Percentiles rank a stretch among this genome's conserved stretches.
Evolutionary conservation across 1,284 basidiomycete species (phyloP).

Genomic region (Clitocybe nebularis): DNA sequence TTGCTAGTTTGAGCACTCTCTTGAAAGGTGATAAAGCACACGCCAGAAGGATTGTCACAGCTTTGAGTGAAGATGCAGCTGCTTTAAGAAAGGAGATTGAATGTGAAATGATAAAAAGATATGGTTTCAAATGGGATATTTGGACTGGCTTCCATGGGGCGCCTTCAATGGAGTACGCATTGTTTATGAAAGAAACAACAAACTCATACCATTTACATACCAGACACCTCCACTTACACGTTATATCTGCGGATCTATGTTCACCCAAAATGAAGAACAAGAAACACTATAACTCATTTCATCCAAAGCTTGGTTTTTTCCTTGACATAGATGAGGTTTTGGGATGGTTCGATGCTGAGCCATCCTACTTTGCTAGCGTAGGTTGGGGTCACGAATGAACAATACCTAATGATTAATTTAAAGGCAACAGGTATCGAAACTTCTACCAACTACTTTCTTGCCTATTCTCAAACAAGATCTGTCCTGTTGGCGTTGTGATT

Average conservation of each 20-base stretch:
- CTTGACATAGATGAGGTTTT: conserved; percentile 74
- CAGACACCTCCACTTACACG: conserved; percentile 86
- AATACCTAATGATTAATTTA: conserved; percentile 1
- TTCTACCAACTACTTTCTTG: conserved; percentile 56
- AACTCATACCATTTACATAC: not conserved
- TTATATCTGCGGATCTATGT: conserved; percentile 81
- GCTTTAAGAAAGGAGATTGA: conserved; percentile 59
- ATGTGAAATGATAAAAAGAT: conserved; percentile 77
- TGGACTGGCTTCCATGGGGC: conserved; percentile 86
- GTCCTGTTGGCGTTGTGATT: conserved; percentile 65
- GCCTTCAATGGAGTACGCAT: conserved; percentile 70
- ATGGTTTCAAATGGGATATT: conserved; percentile 80
- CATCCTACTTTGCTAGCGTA: conserved; percentile 50
- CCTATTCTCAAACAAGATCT: conserved; percentile 64
- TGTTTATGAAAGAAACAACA: not conserved
- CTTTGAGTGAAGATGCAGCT: conserved; percentile 55
- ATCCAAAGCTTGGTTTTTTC: conserved; percentile 86
- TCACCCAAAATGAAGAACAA: conserved; percentile 80
- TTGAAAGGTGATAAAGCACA: conserved; percentile 49
- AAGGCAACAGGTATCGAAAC: conserved; percentile 43
- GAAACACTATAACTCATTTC: conserved; percentile 94
- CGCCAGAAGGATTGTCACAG: conserved; percentile 53
- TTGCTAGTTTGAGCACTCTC: conserved; percentile 60
- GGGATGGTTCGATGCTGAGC: conserved; percentile 66
- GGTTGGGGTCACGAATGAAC: not conserved